Percentiles rank a stretch among this genome's conserved stretches.
Conservation (phyloP, 805 yeast genomes). For the Teunomyces kruisii region DNA sequence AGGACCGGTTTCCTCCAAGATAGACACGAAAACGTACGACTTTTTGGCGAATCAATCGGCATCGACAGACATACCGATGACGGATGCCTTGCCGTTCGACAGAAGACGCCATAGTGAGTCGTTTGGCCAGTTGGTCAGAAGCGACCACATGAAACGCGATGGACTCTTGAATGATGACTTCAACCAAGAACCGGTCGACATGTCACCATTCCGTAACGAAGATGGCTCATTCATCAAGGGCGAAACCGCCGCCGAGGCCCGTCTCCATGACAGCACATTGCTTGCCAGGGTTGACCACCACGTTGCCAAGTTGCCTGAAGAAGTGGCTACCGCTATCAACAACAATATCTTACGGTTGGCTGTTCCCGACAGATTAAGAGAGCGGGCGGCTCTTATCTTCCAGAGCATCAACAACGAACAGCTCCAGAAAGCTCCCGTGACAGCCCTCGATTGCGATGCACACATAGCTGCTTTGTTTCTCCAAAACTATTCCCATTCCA, state of each 20-base stretch:
- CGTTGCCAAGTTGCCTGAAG: constrained; percentile 56
- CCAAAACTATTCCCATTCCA: constrained; percentile 73
- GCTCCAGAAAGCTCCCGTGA: constrained; percentile 49
- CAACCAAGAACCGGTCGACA: not conserved
- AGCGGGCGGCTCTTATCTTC: constrained; percentile 58
- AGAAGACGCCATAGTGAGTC: constrained; percentile 20
- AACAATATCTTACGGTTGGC: constrained; percentile 61
- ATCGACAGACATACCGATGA: not conserved
- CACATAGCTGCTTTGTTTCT: constrained; percentile 77
- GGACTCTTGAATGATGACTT: constrained; percentile 7
- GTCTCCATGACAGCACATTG: constrained; percentile 59
- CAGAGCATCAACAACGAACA: constrained; percentile 51
- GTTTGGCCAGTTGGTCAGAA: constrained; percentile 25
- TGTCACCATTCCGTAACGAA: constrained; percentile 35
- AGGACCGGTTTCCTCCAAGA: not conserved
- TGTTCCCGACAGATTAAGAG: constrained; percentile 63
- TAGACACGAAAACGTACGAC: constrained; percentile 1
- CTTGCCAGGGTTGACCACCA: constrained; percentile 53
- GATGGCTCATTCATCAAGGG: constrained; percentile 47
- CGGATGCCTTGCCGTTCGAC: constrained; percentile 14
- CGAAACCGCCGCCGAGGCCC: constrained; percentile 46
- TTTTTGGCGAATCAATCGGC: constrained; percentile 1
- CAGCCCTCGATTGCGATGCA: constrained; percentile 64
- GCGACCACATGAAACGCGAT: constrained; percentile 13
- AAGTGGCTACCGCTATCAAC: constrained; percentile 57